Conservation (phyloP, 305 asterid genomes). For the Rubia balearica region DNA sequence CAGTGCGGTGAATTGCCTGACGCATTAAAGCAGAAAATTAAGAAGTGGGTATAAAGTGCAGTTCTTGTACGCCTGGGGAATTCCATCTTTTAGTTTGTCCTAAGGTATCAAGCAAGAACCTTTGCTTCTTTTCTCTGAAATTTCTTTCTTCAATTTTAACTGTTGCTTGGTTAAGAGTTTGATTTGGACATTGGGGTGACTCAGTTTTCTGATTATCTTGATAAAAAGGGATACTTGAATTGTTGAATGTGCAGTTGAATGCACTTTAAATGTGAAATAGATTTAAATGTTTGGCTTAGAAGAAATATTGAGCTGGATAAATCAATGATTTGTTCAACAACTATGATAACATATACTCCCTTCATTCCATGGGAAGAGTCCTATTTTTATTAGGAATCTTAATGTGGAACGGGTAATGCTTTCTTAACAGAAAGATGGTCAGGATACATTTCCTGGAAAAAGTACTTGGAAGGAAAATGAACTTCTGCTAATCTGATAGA, state of each 20-base stretch:
- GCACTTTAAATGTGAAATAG: background rate
- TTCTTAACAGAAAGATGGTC: background rate
- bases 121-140: background rate
- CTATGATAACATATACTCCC: background rate
- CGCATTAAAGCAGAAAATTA: conserved; percentile 40
- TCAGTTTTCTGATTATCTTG: background rate
- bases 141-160: background rate
- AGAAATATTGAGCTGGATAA: background rate
- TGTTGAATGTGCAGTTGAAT: background rate
- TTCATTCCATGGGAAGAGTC: background rate
- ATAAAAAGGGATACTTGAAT: background rate
- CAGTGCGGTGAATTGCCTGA: conserved; percentile 11
- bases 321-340: background rate
- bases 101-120: conserved; percentile 32
- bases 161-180: background rate
- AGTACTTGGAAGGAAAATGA: background rate
- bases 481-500: background rate
- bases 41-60: conserved; percentile 34
- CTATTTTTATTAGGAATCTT: too few species aligned
- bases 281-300: background rate
- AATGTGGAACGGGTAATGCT: background rate
- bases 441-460: background rate
- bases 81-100: conserved; percentile 60
- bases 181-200: conserved; percentile 1
- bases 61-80: conserved; percentile 49